Evolutionary conservation across 2,329 filamentous ascomycete species (phyloP), one percentile per base, ranked within the genome.

Genomic region (Diaporthe capsici): DNA sequence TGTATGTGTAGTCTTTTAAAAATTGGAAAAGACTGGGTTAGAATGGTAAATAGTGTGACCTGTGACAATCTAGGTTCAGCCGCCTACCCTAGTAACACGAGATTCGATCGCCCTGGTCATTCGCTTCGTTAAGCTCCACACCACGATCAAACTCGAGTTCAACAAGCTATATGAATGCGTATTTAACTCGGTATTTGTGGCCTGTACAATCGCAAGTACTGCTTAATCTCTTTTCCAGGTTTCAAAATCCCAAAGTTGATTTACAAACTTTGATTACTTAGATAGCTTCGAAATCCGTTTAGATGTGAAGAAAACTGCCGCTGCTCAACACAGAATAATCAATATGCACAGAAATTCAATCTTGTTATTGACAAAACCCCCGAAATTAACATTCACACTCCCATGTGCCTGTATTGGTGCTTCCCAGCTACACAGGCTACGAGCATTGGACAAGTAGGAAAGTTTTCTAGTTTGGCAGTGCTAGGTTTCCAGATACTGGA

Each of bases 401-500:
- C 44, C 28, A 3, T 49, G 61, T 51, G 42, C 42, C 17, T 31
- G 17, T 34, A n/a, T 47, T 6, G 39, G 25, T 34, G 61, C 25
- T 6, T 34, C 42, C 17, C 7, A 15, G 13, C 42, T n/a, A 34
- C 61, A n/a, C 5, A 22, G 15, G 6, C 17, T 65, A 49, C 61
- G 17, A 49, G 34, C 39, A 47, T 42, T 17, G 34, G 39, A 34
- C 28, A 10, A 49, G 17, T 15, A 51, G 9, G 28, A n/a, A 49
- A 9, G 28, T 2, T n/a, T 37, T 51, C 61, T 67, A 67, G 28
- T 49, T 67, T 37, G 42, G 61, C 3, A 15, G 4, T 67, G 42
- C 61, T 51, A 67, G 28, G 28, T 67, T 67, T 49, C 42, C 61
- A 49, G 17, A n/a, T 25, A 67, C 61, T 34, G 61, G 28, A 34